Percentiles rank a stretch among this genome's conserved stretches.
These are phyloP conservation scores for Chaetomidium leptoderma DNA, from an alignment of 495 filamentous ascomycete species.

Conservation along the genomic window DNA sequence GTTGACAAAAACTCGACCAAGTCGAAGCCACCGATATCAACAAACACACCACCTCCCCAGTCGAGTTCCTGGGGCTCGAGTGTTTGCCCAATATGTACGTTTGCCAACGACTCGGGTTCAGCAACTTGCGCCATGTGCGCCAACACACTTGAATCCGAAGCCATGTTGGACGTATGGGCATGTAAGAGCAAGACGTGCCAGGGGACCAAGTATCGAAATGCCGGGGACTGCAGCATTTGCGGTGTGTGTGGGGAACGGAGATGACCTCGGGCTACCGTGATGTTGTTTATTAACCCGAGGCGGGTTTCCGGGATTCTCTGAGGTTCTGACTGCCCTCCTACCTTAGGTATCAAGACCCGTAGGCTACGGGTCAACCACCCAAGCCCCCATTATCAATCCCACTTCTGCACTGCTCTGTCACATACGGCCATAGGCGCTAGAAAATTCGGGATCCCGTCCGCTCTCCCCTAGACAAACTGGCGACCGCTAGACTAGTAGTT, in stretches of 20 bases:
- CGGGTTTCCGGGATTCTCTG: background rate
- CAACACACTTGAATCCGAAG: slow-evolving; percentile 55
- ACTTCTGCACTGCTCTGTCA: too few species aligned
- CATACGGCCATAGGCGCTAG: slow-evolving; percentile 11
- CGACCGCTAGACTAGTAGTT: slow-evolving; percentile 34
- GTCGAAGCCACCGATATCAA: background rate
- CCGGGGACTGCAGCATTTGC: slow-evolving; percentile 60
- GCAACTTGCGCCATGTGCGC: slow-evolving; percentile 60
- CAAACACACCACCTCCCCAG: background rate
- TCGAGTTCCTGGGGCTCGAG: background rate
- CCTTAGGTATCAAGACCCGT: too few species aligned
- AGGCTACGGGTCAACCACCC: too few species aligned
- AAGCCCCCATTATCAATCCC: too few species aligned
- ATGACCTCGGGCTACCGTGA: background rate
- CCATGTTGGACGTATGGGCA: slow-evolving; percentile 53
- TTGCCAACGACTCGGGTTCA: slow-evolving; percentile 47
- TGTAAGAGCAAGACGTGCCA: slow-evolving; percentile 53
- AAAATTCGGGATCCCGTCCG: slow-evolving; percentile 47
- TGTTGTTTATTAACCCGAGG: background rate
- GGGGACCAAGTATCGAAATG: slow-evolving; percentile 56
- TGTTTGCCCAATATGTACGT: slow-evolving; percentile 59
- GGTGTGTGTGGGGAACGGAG: slow-evolving; percentile 57
- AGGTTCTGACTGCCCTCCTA: too few species aligned
- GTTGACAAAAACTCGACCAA: background rate
- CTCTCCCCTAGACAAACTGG: slow-evolving; percentile 45